Evolutionary conservation across 2,329 filamentous ascomycete genomes (phyloP).

Genomic region (Plectosphaerella cucumerina): DNA sequence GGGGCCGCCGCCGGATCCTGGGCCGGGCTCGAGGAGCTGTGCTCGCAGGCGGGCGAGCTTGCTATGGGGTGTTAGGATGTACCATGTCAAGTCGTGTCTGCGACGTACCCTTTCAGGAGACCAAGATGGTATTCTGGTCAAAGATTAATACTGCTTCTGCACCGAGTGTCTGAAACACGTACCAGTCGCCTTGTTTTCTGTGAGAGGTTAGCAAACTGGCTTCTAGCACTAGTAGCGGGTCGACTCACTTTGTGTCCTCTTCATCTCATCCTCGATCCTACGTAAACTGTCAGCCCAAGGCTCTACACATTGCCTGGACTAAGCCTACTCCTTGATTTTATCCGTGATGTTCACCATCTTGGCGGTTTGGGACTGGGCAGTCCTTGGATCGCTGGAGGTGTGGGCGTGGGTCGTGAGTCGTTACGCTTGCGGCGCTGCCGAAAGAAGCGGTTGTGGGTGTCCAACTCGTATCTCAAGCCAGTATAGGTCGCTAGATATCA

Average conservation of each 20-base stretch:
- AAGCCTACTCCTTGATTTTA: slow-evolving; percentile 94
- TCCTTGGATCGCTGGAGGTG: background rate
- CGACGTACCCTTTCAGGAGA: slow-evolving; percentile 83
- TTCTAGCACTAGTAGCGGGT: background rate
- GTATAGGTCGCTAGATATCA: no score
- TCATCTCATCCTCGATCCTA: slow-evolving; percentile 99
- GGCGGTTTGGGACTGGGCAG: slow-evolving; percentile 18
- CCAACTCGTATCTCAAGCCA: no score
- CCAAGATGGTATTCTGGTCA: slow-evolving; percentile 99
- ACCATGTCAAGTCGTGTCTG: background rate
- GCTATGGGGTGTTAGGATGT: slow-evolving; percentile 40
- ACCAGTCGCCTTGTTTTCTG: slow-evolving; percentile 99
- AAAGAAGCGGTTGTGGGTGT: no score
- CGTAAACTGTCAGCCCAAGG: slow-evolving; percentile 15
- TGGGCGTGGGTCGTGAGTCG: no score
- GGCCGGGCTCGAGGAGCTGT: slow-evolving; percentile 85
- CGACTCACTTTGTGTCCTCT: slow-evolving; percentile 89
- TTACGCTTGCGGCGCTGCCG: no score
- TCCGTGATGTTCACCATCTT: slow-evolving; percentile 99
- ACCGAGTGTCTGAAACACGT: slow-evolving; percentile 29
- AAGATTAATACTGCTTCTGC: background rate
- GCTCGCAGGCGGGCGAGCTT: slow-evolving; percentile 94
- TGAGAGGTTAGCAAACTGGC: slow-evolving; percentile 21
- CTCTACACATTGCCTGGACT: background rate
- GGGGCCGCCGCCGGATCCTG: slow-evolving; percentile 71